Evolutionary conservation across 2,329 filamentous ascomycete genomes (phyloP).

Genomic region (Scytalidium sp.): DNA sequence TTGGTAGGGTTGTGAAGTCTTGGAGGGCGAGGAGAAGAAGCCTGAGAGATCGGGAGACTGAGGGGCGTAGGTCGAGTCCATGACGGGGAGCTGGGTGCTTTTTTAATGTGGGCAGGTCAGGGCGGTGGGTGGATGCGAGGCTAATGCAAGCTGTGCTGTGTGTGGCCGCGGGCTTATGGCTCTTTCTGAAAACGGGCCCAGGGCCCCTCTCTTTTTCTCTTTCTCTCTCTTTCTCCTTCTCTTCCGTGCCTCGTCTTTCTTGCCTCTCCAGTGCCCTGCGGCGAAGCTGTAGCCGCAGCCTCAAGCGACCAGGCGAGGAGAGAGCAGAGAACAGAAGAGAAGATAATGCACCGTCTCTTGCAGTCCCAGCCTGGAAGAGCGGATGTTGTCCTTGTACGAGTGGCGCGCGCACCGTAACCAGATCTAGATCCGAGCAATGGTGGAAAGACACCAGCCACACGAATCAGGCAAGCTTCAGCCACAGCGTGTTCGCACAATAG

Average conservation of each 20-base stretch:
- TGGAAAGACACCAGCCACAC: neutral
- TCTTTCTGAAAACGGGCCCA: too few relatives aligned
- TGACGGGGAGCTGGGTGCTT: conserved; percentile 9
- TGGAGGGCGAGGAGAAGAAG: conserved; percentile 22
- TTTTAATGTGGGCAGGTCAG: conserved; percentile 6
- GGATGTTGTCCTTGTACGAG: too few relatives aligned
- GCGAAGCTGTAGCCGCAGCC: too few relatives aligned
- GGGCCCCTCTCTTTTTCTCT: too few relatives aligned
- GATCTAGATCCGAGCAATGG: neutral
- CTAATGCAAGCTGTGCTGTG: conserved; percentile 15
- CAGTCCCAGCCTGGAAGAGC: neutral
- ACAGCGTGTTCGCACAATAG: neutral
- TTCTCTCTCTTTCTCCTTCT: too few relatives aligned
- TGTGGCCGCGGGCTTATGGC: too few relatives aligned
- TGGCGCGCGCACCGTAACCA: too few relatives aligned
- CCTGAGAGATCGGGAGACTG: conserved; percentile 30
- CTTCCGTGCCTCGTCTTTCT: too few relatives aligned
- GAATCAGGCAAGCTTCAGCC: neutral
- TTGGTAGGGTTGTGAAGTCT: conserved; percentile 17
- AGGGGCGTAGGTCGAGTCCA: conserved; percentile 29
- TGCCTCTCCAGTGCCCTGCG: too few relatives aligned
- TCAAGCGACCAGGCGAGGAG: too few relatives aligned
- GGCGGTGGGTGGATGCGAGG: conserved; percentile 21
- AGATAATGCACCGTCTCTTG: too few relatives aligned
- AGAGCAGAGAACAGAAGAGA: too few relatives aligned